Evolutionary conservation across 2,329 filamentous ascomycete species (phyloP), one percentile per base, ranked within the genome.

Genomic region (Ceratocystis eucalypticola): DNA sequence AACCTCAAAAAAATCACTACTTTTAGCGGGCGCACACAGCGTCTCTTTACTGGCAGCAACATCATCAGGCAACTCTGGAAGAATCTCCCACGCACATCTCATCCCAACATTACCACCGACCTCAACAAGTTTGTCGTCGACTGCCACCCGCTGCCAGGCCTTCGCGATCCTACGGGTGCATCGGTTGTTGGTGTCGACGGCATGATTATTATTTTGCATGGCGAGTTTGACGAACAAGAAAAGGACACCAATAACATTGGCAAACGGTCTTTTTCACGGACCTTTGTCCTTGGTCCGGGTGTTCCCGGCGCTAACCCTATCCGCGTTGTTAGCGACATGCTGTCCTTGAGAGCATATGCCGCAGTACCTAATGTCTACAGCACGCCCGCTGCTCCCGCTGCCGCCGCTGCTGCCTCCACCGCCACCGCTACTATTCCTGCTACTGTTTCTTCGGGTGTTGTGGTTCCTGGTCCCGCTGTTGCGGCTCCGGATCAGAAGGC

Each of bases 121-220:
- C 76, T 85, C 12, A 80, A 83, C 72, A 88, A 91, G 71, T 96
- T 91, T 80, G 83, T 91, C 64, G 85, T 96, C 72, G 91, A 96
- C 75, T 92, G 89, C 70, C 87, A 91, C 71, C 82, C 87, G 17
- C 78, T 92, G 44, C 83, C 86, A 1, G 85, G 87, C 44, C 80
- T 95, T 28, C 81, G 82, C 2, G 90, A 95, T 71, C 86, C 85
- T 2, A 82, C 80, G 12, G 84, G 85, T 1, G 80, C 86, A 69
- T 86, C 80, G 68, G 73, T 77, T 0, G 77, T 78, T 22, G 89
- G 89, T 3, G 89, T 93, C 22, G 88, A 89, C 69, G 90, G 91
- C 6, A 82, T 95, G 69, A 81, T 89, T 62, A 83, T 95, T 70
- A 87, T 83, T 6, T 81, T 93, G n/a, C 88, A 94, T 71, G 89